Base-by-base conservation (phyloP, 75 land plant genomes). In the Pinus albicaulis region DNA sequence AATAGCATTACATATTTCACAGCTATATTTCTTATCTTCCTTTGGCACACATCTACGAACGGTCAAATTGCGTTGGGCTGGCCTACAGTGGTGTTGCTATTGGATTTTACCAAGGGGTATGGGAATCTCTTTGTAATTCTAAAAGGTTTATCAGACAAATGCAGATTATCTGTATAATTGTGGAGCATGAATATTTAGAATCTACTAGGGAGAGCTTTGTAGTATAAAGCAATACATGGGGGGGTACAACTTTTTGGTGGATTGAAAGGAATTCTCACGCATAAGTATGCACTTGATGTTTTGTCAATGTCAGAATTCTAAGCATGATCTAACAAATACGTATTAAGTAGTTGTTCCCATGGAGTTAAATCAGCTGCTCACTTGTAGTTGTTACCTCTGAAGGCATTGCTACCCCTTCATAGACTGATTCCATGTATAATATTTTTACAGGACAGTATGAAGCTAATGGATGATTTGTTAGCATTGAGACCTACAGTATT, bases 101-200 rank as follows among this genome's bases (percentile, higher is more conserved):
- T 85, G 99, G 99, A 34, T 98, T 98, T 77, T 98, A 92, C 72
- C 99, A 98, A 77, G 99, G 99, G 91, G 99, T 97, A 91, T 82
- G 81, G 52, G 24, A 24, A 25, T 16, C 5, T 55, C n/a, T 23
- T 41, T 7, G 1, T 20, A 41, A n/a, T 68, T 3, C 53, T 38
- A 68, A 3, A 38, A 11, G 48, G 23, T 68, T 68, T 52, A 68
- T 41, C 14, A 20, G 41, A 41, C 24, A n/a, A 10, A 10, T 68
- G 68, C 20, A n/a, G n/a, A n/a, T 1, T 36, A 7, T 68, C 41
- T 68, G 52, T 41, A 68, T 41, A 20, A 38, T 38, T 41, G 12
- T 11, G 2, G 52, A 68, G 71, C 53, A 23, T 68, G 71, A 41
- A n/a, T 68, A n/a, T n/a, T n/a, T 4, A 68, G 24, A 10, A 41